Conservation (phyloP, 768 basidiomycete species). For the Calocera viscosa region DNA sequence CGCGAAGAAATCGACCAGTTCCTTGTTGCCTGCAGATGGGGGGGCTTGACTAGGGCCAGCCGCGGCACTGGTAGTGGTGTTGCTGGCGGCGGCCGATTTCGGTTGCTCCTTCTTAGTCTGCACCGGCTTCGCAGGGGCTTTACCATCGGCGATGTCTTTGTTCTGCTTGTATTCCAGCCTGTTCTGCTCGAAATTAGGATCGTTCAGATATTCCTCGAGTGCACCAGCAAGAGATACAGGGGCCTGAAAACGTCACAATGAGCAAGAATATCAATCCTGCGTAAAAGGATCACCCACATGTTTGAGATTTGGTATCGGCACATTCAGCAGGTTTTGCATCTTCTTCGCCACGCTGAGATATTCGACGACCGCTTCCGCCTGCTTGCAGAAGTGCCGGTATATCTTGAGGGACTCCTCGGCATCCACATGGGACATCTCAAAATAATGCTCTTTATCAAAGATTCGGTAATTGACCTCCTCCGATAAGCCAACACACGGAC, state of each 20-base stretch:
- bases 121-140: constrained; percentile 15
- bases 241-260: constrained; percentile 44
- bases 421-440: constrained; percentile 94
- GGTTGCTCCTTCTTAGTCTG: not conserved
- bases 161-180: constrained; percentile 80
- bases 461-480: not conserved
- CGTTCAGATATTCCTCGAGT: constrained; percentile 88
- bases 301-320: constrained; percentile 86
- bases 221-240: constrained; percentile 89
- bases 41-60: constrained; percentile 16
- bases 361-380: constrained; percentile 81
- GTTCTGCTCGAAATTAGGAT: constrained; percentile 95
- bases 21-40: constrained; percentile 31
- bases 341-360: constrained; percentile 86
- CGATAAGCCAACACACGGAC: constrained; percentile 22
- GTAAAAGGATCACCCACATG: constrained; percentile 35
- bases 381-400: constrained; percentile 88
- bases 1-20: constrained; percentile 71
- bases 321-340: constrained; percentile 82
- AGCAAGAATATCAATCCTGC: not conserved
- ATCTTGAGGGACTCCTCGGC: constrained; percentile 71
- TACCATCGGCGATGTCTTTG: constrained; percentile 49
- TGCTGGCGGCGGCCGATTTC: constrained; percentile 5
- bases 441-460: constrained; percentile 65
- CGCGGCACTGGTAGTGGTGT: not conserved